Evolutionary conservation across 768 basidiomycete genomes (phyloP), one percentile per base, ranked within the genome.

Genomic region (Peribolospora kevripleyi): DNA sequence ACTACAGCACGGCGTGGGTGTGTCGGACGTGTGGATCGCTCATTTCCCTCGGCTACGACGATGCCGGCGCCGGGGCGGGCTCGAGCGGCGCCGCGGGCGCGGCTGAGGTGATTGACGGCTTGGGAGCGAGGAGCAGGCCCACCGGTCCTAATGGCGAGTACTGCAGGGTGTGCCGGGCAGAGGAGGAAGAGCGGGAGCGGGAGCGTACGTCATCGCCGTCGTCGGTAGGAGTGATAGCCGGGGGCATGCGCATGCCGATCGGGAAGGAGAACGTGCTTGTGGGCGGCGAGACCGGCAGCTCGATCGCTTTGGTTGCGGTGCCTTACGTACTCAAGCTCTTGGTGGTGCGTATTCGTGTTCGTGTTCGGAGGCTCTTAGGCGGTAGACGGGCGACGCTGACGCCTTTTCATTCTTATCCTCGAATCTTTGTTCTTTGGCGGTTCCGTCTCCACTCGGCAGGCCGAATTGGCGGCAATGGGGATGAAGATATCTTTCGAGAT

Each of bases 1-100:
- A 98, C 69, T 98, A 97, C 68, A 95, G 93, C 38, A 97, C 88
- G 0, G 85, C 93, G 3, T 98, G 93, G 93, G 90, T 97, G 8
- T 98, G 93, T 68, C 76, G 93, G 53, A 82, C 80, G 2, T 98
- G 93, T 65, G 93, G 93, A 13, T 88, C 84, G 65, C 74, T 98
- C 54, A 84, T 97, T 62, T 88, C 90, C 7, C 74, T 98, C 53
- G 93, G 93, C 36, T 97, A 91, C 68, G 90, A 97, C 58, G 85
- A 93, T 65, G 72, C 80, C 64, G 81, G 84, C 54, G 55, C 52
- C 11, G 54, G 59, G 39, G 51, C 62, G 5, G 57, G 59, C 13
- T 53, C 51, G 46, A 58, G 55, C 42, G 56, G 41, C 46, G 46
- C 42, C 7, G 47, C 48, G 9, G 56, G 51, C 1, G 38, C 51